These are phyloP conservation scores for Spizellomyces punctatus DNA, from an alignment of 192 early-diverging fungal species.

Conservation along the genomic window DNA sequence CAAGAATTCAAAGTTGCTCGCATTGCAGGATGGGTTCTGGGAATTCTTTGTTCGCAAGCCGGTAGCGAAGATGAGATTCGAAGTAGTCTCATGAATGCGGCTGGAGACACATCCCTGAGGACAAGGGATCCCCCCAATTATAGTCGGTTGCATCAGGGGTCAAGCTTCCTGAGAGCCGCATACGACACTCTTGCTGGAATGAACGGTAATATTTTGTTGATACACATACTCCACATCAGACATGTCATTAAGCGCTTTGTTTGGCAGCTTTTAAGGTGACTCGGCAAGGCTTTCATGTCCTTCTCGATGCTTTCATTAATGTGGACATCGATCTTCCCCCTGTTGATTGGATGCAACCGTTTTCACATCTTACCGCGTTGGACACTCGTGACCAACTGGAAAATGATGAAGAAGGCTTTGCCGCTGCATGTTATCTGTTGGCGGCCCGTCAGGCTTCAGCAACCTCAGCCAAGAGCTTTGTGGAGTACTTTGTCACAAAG, in stretches of 20 bases:
- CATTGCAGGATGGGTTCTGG: conserved; percentile 20
- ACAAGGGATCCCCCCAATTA: conserved; percentile 16
- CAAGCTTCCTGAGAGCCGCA: conserved; percentile 26
- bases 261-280: not conserved
- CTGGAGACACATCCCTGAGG: conserved; percentile 5
- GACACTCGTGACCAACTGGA: not conserved
- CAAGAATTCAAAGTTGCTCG: too few relatives aligned
- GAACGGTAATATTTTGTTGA: not conserved
- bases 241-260: not conserved
- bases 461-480: conserved; percentile 9
- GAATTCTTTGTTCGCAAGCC: conserved; percentile 1
- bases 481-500: not conserved
- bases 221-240: too few relatives aligned
- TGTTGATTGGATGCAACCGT: conserved; percentile 21
- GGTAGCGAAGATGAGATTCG: not conserved
- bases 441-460: conserved; percentile 16
- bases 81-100: conserved; percentile 11
- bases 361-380: not conserved
- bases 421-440: not conserved
- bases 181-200: conserved; percentile 15
- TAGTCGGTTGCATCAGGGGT: conserved; percentile 12
- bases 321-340: conserved; percentile 23
- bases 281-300: not conserved
- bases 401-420: not conserved
- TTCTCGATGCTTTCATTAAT: conserved; percentile 7